These are phyloP conservation scores for Aspergillus pseudonomiae DNA, from an alignment of 2,329 filamentous ascomycete species.

Conservation along the genomic window DNA sequence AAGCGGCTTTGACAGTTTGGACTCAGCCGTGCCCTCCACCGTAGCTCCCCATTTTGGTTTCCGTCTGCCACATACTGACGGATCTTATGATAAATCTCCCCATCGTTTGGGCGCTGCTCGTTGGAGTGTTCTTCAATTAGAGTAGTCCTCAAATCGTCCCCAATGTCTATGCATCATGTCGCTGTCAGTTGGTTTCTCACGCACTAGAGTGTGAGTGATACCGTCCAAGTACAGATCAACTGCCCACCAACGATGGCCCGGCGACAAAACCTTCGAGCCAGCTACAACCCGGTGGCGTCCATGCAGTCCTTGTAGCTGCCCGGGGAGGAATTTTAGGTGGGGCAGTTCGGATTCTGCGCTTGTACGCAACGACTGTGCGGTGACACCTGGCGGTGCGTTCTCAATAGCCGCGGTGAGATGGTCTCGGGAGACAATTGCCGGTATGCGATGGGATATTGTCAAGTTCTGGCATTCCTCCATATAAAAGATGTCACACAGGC, in stretches of 20 bases:
- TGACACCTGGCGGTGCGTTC: not conserved
- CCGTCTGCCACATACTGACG: slow-evolving; percentile 13
- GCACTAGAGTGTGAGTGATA: slow-evolving; percentile 6
- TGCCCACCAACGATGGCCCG: slow-evolving; percentile 29
- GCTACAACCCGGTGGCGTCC: slow-evolving; percentile 25
- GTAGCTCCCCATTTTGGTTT: slow-evolving; percentile 3
- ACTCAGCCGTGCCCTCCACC: slow-evolving; percentile 16
- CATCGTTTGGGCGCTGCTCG: slow-evolving; percentile 12
- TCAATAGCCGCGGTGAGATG: not conserved
- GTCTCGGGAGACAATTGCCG: not conserved
- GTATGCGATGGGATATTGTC: too few species aligned
- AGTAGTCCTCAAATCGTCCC: slow-evolving; percentile 11
- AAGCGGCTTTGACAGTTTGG: slow-evolving; percentile 15
- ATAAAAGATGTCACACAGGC: too few species aligned
- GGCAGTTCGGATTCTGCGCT: slow-evolving; percentile 10
- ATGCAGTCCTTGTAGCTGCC: slow-evolving; percentile 28
- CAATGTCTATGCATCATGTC: slow-evolving; percentile 11
- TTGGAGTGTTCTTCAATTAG: slow-evolving; percentile 18
- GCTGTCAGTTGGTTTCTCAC: too few species aligned
- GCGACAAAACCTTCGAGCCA: slow-evolving; percentile 22
- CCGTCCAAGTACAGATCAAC: slow-evolving; percentile 34
- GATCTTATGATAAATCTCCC: slow-evolving; percentile 16
- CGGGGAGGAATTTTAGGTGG: slow-evolving; percentile 23
- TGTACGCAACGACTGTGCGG: not conserved
- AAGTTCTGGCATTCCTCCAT: too few species aligned